Evolutionary conservation across 2,329 filamentous ascomycete genomes (phyloP).

Genomic region (Ophiocordyceps robertsii): DNA sequence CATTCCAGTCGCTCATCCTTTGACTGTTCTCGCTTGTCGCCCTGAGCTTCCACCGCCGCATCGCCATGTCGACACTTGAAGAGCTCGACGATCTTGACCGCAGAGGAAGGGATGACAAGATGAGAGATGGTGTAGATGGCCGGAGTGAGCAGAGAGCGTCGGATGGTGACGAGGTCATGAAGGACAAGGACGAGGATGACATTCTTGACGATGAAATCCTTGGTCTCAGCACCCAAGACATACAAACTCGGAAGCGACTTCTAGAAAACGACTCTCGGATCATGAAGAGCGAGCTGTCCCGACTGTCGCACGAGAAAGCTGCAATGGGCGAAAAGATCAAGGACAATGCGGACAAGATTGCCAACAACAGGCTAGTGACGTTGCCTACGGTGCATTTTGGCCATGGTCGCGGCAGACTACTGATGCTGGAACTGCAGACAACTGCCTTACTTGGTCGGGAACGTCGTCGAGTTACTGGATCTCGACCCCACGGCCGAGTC

Average conservation of each 20-base stretch:
- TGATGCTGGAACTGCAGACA: conserved; percentile 43
- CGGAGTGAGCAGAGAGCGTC: conserved; percentile 30
- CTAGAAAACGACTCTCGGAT: conserved; percentile 96
- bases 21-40: too few species aligned
- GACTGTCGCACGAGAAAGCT: conserved; percentile 86
- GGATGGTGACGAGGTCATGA: conserved; percentile 79
- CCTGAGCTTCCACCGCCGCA: background rate
- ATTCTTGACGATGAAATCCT: conserved; percentile 89
- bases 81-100: conserved; percentile 83
- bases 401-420: background rate
- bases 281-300: conserved; percentile 95
- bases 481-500: conserved; percentile 94
- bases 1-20: too few species aligned
- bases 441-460: conserved; percentile 94
- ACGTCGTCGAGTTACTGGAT: conserved; percentile 93
- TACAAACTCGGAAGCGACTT: conserved; percentile 77
- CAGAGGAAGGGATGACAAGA: conserved; percentile 61
- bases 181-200: conserved; percentile 63
- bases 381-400: background rate
- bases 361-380: conserved; percentile 77
- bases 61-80: conserved; percentile 74
- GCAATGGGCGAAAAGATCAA: conserved; percentile 98
- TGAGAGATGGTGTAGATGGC: conserved; percentile 19
- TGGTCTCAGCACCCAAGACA: conserved; percentile 85
- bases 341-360: conserved; percentile 97